Conservation (phyloP, 2,329 filamentous ascomycete genomes). For the Aspergillus oerlinghausenensis region DNA sequence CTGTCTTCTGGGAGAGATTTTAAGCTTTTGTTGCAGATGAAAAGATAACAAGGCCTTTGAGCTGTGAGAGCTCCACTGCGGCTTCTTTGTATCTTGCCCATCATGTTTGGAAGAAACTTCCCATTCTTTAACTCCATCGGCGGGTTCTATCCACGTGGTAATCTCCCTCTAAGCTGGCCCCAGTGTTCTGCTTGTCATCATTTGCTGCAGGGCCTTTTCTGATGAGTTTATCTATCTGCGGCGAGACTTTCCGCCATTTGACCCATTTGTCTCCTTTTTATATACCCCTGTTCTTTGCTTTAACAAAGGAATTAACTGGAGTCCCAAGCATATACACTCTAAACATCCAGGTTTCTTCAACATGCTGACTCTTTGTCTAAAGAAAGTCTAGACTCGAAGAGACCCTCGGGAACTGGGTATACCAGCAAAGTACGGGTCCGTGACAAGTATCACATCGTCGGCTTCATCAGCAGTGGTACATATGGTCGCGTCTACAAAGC, state of each 20-base stretch:
- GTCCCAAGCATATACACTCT: not conserved
- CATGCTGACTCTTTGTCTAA: slow-evolving; percentile 21
- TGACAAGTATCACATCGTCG: slow-evolving; percentile 92
- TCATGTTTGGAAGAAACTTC: slow-evolving; percentile 40
- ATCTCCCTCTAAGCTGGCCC: slow-evolving; percentile 10
- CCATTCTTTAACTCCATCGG: slow-evolving; percentile 33
- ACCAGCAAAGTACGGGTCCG: slow-evolving; percentile 77
- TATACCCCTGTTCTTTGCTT: slow-evolving; percentile 7
- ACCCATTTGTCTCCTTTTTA: slow-evolving; percentile 12
- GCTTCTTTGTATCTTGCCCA: slow-evolving; percentile 15
- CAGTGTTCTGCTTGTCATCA: not conserved
- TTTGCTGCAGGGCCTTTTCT: not conserved
- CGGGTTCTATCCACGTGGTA: slow-evolving; percentile 40
- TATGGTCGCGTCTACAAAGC: slow-evolving; percentile 99
- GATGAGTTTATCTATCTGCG: not conserved
- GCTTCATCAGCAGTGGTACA: slow-evolving; percentile 96
- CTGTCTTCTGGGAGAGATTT: slow-evolving; percentile 2
- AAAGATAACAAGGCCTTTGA: not conserved
- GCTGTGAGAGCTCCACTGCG: slow-evolving; percentile 3
- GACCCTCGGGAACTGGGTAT: slow-evolving; percentile 48
- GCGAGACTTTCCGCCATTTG: slow-evolving; percentile 14
- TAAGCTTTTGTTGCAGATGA: slow-evolving; percentile 4
- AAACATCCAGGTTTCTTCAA: not conserved
- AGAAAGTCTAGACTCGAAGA: slow-evolving; percentile 37
- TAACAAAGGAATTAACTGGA: not conserved